These are phyloP conservation scores for Linnemannia schmuckeri DNA, from an alignment of 192 early-diverging fungal species.

Conservation along the genomic window DNA sequence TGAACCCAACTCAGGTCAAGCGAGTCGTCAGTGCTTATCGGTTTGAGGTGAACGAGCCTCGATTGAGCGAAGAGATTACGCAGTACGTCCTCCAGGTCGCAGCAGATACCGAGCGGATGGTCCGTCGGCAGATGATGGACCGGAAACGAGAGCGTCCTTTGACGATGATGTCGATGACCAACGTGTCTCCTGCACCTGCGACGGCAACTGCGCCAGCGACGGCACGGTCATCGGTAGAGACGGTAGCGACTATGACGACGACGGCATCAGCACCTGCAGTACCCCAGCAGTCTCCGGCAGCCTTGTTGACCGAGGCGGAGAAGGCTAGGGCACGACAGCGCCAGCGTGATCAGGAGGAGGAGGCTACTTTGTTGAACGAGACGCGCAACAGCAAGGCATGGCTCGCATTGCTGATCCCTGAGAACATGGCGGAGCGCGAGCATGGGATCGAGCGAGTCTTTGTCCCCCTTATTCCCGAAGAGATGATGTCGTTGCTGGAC, in stretches of 20 bases:
- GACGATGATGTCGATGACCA: conserved; percentile 44
- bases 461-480: conserved; percentile 54
- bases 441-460: conserved; percentile 47
- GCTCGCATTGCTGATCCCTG: conserved; percentile 39
- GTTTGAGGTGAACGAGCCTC: conserved; percentile 89
- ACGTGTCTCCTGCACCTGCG: background rate
- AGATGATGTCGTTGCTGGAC: conserved; percentile 62
- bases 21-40: conserved; percentile 82
- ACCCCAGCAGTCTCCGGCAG: conserved; percentile 8
- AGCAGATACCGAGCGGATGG: conserved; percentile 73
- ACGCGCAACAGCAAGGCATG: conserved; percentile 41
- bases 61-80: conserved; percentile 78
- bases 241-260: background rate
- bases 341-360: conserved; percentile 49
- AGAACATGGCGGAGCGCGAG: conserved; percentile 49
- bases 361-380: conserved; percentile 38
- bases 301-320: conserved; percentile 51
- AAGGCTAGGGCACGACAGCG: conserved; percentile 45
- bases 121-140: conserved; percentile 54
- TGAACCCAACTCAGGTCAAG: conserved; percentile 82
- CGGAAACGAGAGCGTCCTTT: conserved; percentile 51
- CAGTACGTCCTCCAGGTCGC: conserved; percentile 82
- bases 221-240: conserved; percentile 10
- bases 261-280: conserved; percentile 4
- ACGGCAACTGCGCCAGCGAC: background rate